These are phyloP conservation scores for Candida saitoana DNA, from an alignment of 805 yeast genomes.

Conservation along the genomic window DNA sequence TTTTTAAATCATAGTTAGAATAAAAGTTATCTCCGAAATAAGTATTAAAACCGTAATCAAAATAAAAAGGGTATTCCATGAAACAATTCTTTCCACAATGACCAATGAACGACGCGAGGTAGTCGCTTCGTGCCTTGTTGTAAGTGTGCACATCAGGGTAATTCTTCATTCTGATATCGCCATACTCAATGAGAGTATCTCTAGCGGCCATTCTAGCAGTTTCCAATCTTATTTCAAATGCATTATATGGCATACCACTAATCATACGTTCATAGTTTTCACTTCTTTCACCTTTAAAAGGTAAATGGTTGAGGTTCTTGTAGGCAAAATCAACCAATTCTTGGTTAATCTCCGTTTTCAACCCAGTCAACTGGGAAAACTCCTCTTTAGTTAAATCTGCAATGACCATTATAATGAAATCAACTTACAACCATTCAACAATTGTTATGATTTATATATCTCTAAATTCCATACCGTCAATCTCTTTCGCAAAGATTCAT, in stretches of 20 bases:
- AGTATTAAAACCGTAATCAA: slow-evolving; percentile 13
- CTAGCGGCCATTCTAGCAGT: slow-evolving; percentile 8
- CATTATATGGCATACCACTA: slow-evolving; percentile 13
- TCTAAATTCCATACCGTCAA: no score
- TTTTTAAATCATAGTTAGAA: slow-evolving; percentile 11
- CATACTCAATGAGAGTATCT: slow-evolving; percentile 11
- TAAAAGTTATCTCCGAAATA: slow-evolving; percentile 11
- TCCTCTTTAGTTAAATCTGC: slow-evolving; percentile 9
- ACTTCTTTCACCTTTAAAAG: slow-evolving; percentile 7
- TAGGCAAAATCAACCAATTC: slow-evolving; percentile 12
- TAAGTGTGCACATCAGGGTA: slow-evolving; percentile 7
- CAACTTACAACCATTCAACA: no score
- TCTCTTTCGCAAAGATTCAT: not conserved
- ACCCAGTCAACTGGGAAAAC: slow-evolving; percentile 10
- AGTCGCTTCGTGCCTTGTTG: slow-evolving; percentile 7
- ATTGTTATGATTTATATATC: no score
- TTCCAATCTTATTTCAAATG: slow-evolving; percentile 7
- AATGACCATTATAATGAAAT: not conserved
- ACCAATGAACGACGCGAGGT: slow-evolving; percentile 10
- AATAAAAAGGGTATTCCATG: slow-evolving; percentile 12
- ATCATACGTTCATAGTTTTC: slow-evolving; percentile 16
- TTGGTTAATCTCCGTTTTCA: slow-evolving; percentile 8
- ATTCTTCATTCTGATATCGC: slow-evolving; percentile 9
- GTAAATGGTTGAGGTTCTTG: slow-evolving; percentile 10
- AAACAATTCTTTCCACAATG: slow-evolving; percentile 10